phyloP scores from a whole-genome alignment of 805 yeast species.

The Scheffersomyces ergatensis region DNA sequence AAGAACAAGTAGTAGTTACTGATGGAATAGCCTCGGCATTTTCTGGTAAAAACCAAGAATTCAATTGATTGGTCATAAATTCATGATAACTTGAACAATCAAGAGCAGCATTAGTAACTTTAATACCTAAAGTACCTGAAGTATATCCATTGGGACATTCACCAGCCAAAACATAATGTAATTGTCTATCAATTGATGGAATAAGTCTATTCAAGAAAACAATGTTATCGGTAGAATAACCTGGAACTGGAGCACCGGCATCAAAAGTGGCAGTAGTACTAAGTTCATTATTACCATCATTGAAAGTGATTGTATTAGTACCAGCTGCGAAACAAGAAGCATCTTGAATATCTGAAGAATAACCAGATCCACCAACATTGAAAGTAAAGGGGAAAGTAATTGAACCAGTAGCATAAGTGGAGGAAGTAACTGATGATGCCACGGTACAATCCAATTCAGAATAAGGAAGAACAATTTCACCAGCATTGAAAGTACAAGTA shows the following conservation, averaged over 20 bases:
- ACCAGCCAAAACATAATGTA: slow-evolving; percentile 10
- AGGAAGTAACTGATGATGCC: slow-evolving; percentile 7
- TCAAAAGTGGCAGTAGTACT: slow-evolving; percentile 7
- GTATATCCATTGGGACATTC: slow-evolving; percentile 18
- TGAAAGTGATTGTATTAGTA: slow-evolving; percentile 13
- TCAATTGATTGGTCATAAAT: neutral
- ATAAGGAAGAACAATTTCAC: slow-evolving; percentile 13
- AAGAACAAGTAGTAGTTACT: neutral
- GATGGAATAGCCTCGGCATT: neutral
- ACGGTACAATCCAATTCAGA: slow-evolving; percentile 18
- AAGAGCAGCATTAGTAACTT: neutral
- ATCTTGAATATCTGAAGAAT: slow-evolving; percentile 12
- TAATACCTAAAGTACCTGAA: slow-evolving; percentile 19
- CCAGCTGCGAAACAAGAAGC: slow-evolving; percentile 17
- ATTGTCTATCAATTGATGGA: slow-evolving; percentile 11
- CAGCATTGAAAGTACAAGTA: slow-evolving; percentile 17
- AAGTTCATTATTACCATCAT: slow-evolving; percentile 14
- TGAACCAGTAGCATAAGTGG: slow-evolving; percentile 14
- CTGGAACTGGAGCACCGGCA: slow-evolving; percentile 4
- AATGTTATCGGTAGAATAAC: neutral
- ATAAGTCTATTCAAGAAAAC: slow-evolving; percentile 4
- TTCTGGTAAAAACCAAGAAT: neutral
- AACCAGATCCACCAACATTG: slow-evolving; percentile 16
- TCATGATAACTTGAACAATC: neutral
- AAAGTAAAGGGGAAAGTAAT: slow-evolving; percentile 20